phyloP scores from a whole-genome alignment of 495 filamentous ascomycete species.

The Bryoglossum gracile region DNA sequence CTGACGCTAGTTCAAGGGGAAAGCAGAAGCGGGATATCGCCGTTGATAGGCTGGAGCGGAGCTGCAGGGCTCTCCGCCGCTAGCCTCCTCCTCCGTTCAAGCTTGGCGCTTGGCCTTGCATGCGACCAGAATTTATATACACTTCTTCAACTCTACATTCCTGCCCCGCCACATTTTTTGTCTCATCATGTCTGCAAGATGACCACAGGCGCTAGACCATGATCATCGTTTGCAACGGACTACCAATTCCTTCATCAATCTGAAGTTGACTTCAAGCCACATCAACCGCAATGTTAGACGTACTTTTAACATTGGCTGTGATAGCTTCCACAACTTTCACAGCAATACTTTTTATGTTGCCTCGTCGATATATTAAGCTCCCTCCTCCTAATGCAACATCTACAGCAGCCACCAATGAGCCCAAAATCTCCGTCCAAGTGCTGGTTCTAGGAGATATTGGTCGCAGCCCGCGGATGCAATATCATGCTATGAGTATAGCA shows the following conservation, averaged over 20 bases:
- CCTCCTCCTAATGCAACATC: conserved; percentile 18
- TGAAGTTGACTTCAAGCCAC: too few relatives aligned
- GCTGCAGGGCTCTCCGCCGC: not conserved
- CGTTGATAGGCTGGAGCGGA: conserved; percentile 1
- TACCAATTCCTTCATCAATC: too few relatives aligned
- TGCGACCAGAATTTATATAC: too few relatives aligned
- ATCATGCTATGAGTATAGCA: conserved; percentile 91
- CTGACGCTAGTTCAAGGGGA: too few relatives aligned
- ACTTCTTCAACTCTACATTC: too few relatives aligned
- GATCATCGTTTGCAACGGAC: too few relatives aligned
- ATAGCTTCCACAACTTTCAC: conserved; percentile 23
- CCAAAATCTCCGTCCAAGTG: conserved; percentile 56
- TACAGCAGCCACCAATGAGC: conserved; percentile 8
- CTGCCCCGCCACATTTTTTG: too few relatives aligned
- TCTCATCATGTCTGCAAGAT: too few relatives aligned
- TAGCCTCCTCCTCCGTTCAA: not conserved
- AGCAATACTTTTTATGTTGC: conserved; percentile 20
- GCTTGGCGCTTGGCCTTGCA: too few relatives aligned
- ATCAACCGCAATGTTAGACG: conserved; percentile 20
- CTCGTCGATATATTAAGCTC: conserved; percentile 23
- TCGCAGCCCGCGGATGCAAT: conserved; percentile 95
- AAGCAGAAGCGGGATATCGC: too few relatives aligned
- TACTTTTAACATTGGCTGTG: conserved; percentile 22
- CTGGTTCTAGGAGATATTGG: conserved; percentile 98
- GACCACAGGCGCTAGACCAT: too few relatives aligned